Base-by-base conservation (phyloP, 192 early-diverging fungal species). In the Diversispora epigaea region DNA sequence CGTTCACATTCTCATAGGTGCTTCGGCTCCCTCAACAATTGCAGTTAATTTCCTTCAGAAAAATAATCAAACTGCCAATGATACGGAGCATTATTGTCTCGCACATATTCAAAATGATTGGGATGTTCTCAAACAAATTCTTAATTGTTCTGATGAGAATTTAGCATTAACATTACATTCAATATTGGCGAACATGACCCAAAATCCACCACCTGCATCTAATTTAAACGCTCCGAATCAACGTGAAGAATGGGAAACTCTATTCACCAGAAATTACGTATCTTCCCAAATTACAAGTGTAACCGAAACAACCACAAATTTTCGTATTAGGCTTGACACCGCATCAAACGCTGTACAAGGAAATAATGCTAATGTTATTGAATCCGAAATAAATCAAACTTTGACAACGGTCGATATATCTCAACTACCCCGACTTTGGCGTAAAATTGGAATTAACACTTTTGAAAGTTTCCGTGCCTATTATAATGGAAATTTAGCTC, bases 21-120 rank as follows among this genome's bases (percentile, higher is more conserved):
- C 58, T 22, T 73, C 22, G 44, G 14, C 46, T 41, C 57, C 22
- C 41, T 43, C 64, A 66, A 3, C 41, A 43, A 44, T 46, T 12
- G 64, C 19, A 43, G 6, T 4, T 8, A 14, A 11, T 39, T 66
- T 66, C 6, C 44, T 66, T 19, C 4, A 40, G 5, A 47, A 43
- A 19, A 66, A 66, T 66, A 47, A 47, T 6, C n/a, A 45, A 9
- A 4, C 4, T n/a, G 40, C 6, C 21, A 41, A 2, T 15, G 57
- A 60, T 46, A n/a, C 57, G 9, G 12, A 9, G 7, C 4, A 15
- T 22, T 73, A 73, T 25, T 73, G 56, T 40, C n/a, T 57, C 11
- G 32, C 12, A 41, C 72, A 73, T 41, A 73, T 73, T 47, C 17
- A 17, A 17, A 73, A 73, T 25, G 72, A 73, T 32, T 73, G 72